These are phyloP conservation scores for Trichocladium uniseriatum DNA, from an alignment of 495 filamentous ascomycete species.

Conservation along the genomic window DNA sequence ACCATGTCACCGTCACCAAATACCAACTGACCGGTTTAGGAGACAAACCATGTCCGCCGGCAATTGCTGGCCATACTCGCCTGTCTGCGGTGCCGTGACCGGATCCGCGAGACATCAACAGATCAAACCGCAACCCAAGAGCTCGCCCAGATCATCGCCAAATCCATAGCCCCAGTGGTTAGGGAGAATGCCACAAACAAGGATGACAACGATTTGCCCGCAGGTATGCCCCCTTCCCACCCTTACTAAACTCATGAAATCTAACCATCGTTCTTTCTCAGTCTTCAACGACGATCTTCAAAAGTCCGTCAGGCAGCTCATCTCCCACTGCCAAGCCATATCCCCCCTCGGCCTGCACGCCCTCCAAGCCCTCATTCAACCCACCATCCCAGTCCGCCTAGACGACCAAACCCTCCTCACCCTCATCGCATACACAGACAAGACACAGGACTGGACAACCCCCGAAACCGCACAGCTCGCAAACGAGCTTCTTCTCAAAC, in stretches of 20 bases:
- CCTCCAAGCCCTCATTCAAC: constrained; percentile 9
- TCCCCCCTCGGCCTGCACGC: constrained; percentile 6
- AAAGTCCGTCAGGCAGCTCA: not conserved
- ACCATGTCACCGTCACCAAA: not conserved
- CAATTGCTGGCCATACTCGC: constrained; percentile 9
- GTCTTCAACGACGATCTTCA: constrained; percentile 1
- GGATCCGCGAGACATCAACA: not conserved
- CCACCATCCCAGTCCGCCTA: not conserved
- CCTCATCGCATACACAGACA: constrained; percentile 39
- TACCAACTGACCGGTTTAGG: not conserved
- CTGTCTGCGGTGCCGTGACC: constrained; percentile 6
- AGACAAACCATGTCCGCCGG: not conserved
- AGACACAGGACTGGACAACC: constrained; percentile 47
- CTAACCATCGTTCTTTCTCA: not conserved
- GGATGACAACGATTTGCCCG: not conserved
- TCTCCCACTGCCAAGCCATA: not conserved
- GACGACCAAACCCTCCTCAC: constrained; percentile 20
- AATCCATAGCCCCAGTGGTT: constrained; percentile 9
- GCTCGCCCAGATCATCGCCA: constrained; percentile 7
- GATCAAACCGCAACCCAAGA: not conserved
- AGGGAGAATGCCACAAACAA: not conserved
- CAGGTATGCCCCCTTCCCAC: constrained; percentile 1
- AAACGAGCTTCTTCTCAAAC: constrained; percentile 31
- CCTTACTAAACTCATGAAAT: not conserved
- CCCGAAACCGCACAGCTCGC: constrained; percentile 25